Conservation (phyloP, 345 rosid species). For the Atalantia buxifolia region DNA sequence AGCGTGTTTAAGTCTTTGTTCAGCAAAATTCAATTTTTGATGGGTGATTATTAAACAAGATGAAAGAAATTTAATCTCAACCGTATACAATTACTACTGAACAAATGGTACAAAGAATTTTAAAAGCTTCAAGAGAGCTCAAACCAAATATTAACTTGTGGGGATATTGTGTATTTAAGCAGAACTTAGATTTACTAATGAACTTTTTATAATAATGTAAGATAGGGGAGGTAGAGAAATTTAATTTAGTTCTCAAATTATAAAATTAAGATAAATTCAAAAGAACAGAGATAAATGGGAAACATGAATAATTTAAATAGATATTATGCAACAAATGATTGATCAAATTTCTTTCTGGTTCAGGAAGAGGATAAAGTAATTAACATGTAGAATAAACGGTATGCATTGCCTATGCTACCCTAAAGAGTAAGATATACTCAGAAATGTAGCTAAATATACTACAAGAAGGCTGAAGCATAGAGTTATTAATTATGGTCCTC, state of each 20-base stretch:
- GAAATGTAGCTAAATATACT: background rate
- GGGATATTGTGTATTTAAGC: no score
- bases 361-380: background rate
- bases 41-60: no score
- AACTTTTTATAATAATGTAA: no score
- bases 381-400: background rate
- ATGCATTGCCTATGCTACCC: background rate
- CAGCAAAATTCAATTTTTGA: background rate
- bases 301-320: no score
- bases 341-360: background rate
- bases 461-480: background rate
- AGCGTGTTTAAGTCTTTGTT: background rate
- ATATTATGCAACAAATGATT: no score
- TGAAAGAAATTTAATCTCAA: no score
- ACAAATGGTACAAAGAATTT: background rate
- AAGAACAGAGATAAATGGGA: no score
- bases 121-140: background rate
- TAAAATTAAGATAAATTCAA: no score
- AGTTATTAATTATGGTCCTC: conserved; percentile 60
- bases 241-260: no score
- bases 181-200: no score
- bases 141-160: background rate
- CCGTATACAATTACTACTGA: background rate
- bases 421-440: background rate
- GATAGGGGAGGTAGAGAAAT: no score